Base-by-base conservation (phyloP, 176 grass and related monocot genomes). In the Puccinellia tenuiflora region DNA sequence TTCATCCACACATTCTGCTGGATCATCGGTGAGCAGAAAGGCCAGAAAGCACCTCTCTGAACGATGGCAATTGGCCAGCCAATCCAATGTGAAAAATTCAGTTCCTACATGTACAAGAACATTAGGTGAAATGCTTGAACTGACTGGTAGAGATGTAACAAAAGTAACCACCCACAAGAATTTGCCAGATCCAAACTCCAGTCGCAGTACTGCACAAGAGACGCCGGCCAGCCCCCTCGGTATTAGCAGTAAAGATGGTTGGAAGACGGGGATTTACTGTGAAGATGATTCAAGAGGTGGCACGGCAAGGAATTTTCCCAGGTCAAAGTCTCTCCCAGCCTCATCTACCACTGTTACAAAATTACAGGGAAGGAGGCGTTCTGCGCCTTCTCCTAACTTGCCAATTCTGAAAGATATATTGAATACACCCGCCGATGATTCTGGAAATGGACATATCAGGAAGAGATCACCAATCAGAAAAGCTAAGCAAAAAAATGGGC, bases 161-260 rank as follows among this genome's bases (percentile, higher is more conserved):
- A 79, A 81, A 29, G 59, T 30, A 76, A 62, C 33, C 51, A 25
- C 43, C 9, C 50, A 55, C 7, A 74, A 73, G 38, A 85, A 25
- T 53, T 61, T 25, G 47, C 59, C 78, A 65, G 72, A 34, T 59
- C 73, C 63, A n/a, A 77, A 68, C 9, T 37, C 70, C 6, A 53
- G 31, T 62, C 21, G 18, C 42, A 70, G 69, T 73, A 84, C 78
- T 51, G 34, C 45, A 6, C 63, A 64, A 47, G 69, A 69, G 68
- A 55, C 25, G 6, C 67, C 37, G 46, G 54, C 29, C 30, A 75
- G 35, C 47, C 85, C 89, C 46, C 83, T 90, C 24, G 90, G 87
- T 80, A 92, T 92, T 56, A 90, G 90, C 46, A 85, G 92, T 28
- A 83, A 90, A 68, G 87, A 88, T 90, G 92, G 86, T 72, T 91